Evolutionary conservation across 2,329 filamentous ascomycete species (phyloP), one percentile per base, ranked within the genome.

Genomic region (Aspergillus hortae): DNA sequence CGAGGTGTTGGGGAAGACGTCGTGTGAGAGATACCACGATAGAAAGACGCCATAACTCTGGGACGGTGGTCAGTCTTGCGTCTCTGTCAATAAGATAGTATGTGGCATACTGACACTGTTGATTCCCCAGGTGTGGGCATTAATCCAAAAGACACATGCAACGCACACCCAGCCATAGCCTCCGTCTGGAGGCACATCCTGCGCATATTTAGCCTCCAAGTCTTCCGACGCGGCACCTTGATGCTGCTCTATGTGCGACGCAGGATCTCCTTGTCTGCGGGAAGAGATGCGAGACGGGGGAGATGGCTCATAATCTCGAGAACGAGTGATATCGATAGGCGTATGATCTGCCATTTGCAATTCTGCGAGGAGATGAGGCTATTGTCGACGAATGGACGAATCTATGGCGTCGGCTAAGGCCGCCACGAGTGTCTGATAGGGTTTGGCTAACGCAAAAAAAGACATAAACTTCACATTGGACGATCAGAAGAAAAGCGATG

Each of bases 61-160:
- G 36, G 35, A 12, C 7, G 42, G 36, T 4, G n/a, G 48, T 57
- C 44, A 56, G 44, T 44, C 14, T 19, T 21, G 14, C n/a, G 15
- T 35, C 32, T 27, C 35, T 23, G 17, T 12, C 14, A 36, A 32
- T 3, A 15, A 9, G 15, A 38, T 1, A 30, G 4, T 23, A n/a
- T 17, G 25, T 27, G 25, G 27, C 11, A 11, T 19, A 44, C 78
- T 51, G 58, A 83, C 80, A 51, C 80, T 83, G 66, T 90, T 90
- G 55, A 90, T 73, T 6, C 87, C 87, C 87, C 87, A 90, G 1
- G 87, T 89, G 64, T 90, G 86, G 6, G 79, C 82, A 63, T 88
- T 88, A 52, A 88, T 79, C 55, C 82, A 67, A 46, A 79, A 77
- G 55, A 79, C 73, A 36, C 75, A 77, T 2, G 73, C 61, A n/a